A percentile compares a stretch with the other conserved stretches of the same genome.
These are phyloP conservation scores for Ottelia alismoides DNA, from an alignment of 106 monocot species.

Conservation along the genomic window DNA sequence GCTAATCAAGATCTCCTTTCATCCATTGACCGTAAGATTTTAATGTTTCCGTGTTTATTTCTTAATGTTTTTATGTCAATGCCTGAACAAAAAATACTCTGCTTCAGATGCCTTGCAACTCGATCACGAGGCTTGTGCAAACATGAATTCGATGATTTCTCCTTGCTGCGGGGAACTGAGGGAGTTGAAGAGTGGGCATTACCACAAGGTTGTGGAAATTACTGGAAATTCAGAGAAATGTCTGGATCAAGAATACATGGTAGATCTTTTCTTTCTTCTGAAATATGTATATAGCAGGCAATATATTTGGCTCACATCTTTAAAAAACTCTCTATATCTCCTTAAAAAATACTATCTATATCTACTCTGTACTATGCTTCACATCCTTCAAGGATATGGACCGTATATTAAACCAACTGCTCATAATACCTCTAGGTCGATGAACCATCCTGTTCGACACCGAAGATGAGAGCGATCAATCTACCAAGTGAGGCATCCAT, in stretches of 20 bases:
- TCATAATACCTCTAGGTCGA: conserved; percentile 40
- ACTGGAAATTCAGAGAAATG: conserved; percentile 54
- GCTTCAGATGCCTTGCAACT: conserved; percentile 66
- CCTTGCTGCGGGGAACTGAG: conserved; percentile 44
- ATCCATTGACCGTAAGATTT: conserved; percentile 55
- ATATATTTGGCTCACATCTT: background rate
- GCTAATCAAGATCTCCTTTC: conserved; percentile 54
- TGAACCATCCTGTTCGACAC: conserved; percentile 84
- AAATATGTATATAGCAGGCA: background rate
- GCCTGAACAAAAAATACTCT: background rate
- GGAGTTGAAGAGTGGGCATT: conserved; percentile 49
- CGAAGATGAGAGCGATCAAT: conserved; percentile 45
- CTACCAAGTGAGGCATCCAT: conserved; percentile 60
- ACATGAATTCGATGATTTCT: conserved; percentile 36
- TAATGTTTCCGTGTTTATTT: background rate
- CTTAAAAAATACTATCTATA: background rate
- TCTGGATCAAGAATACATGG: conserved; percentile 81
- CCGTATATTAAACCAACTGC: background rate
- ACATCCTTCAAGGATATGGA: background rate
- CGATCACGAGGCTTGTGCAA: conserved; percentile 63
- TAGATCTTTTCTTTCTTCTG: conserved; percentile 19
- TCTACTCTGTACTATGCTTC: background rate
- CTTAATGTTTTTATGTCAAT: background rate
- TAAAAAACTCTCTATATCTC: background rate
- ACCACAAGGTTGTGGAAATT: conserved; percentile 60